Evolutionary conservation across 805 yeast genomes (phyloP), one percentile per base, ranked within the genome.

Genomic region (Vanderwaltozyma verrucispora): DNA sequence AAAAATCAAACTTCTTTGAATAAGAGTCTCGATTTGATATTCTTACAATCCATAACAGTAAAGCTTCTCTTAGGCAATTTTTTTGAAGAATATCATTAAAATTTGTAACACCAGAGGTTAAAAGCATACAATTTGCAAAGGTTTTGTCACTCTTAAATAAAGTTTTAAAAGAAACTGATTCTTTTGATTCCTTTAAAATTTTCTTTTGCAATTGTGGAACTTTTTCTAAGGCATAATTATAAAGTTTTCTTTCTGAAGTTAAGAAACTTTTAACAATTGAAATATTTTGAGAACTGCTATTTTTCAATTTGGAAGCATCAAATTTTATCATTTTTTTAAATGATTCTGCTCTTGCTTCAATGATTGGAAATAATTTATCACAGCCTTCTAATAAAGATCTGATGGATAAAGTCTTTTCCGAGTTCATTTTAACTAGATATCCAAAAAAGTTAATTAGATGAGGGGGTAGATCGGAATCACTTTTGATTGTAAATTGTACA

Each of bases 301-400:
- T 11, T 52, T 56, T 24, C 53, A 53, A 16, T 15, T 47, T 47
- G 2, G 53, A 44, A 9, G 46, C 41, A 7, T 44, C 47, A 2
- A 51, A 43, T 10, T 62, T 62, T 10, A 63, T 50, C 13, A 40
- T 34, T 7, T 43, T 42, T 39, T 67, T 70, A 21, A 71, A 54
- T 2, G 65, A 50, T 0, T 56, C 58, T 2, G 69, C 40, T 46
- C 80, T 80, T n/a, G 72, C 59, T 18, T 65, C 67, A 10, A 80
- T 45, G 2, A 83, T 74, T 10, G 61, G 49, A 18, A 69, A 56
- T 28, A 80, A 50, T 46, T 77, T 73, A 43, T 70, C 68, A 23
- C 76, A 50, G 0, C 87, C 88, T 34, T 79, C 80, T 11, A 81
- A 55, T 35, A 67, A 58, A 70, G 74, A 71, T 51, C 88, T 66